These are phyloP conservation scores for Microcos paniculata DNA, from an alignment of 345 rosid genomes.

Conservation along the genomic window DNA sequence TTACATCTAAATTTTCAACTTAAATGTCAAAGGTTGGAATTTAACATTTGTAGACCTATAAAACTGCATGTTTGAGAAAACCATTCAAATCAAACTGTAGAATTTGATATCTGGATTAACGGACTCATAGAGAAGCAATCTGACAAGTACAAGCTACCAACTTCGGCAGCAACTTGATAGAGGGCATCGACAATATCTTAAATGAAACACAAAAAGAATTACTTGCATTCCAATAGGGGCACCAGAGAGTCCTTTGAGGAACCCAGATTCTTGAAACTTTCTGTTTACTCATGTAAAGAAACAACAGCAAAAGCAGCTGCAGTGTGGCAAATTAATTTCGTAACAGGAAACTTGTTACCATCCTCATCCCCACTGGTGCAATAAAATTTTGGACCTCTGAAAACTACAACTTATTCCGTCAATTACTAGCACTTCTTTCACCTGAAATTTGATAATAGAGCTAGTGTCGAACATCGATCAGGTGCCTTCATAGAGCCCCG, in stretches of 20 bases:
- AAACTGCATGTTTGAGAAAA: not conserved
- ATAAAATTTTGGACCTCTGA: not conserved
- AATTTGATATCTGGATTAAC: no score
- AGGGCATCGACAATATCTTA: not conserved
- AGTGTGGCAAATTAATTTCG: not conserved
- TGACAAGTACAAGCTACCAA: not conserved
- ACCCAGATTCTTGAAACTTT: not conserved
- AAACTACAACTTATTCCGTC: not conserved
- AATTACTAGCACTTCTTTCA: not conserved
- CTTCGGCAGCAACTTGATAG: not conserved
- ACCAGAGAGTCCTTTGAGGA: not conserved
- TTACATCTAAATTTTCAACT: not conserved
- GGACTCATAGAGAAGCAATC: not conserved
- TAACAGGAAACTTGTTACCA: no score
- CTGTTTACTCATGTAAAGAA: not conserved
- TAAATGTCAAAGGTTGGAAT: not conserved
- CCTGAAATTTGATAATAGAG: conserved; percentile 1
- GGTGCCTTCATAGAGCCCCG: not conserved
- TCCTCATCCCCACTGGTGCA: not conserved
- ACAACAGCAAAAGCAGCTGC: not conserved
- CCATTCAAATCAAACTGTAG: no score
- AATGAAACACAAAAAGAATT: not conserved
- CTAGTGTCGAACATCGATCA: not conserved
- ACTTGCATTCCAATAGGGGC: not conserved
- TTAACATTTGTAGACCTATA: not conserved